Base-by-base conservation (phyloP, 2,329 filamentous ascomycete species). In the Fusarium concolor region DNA sequence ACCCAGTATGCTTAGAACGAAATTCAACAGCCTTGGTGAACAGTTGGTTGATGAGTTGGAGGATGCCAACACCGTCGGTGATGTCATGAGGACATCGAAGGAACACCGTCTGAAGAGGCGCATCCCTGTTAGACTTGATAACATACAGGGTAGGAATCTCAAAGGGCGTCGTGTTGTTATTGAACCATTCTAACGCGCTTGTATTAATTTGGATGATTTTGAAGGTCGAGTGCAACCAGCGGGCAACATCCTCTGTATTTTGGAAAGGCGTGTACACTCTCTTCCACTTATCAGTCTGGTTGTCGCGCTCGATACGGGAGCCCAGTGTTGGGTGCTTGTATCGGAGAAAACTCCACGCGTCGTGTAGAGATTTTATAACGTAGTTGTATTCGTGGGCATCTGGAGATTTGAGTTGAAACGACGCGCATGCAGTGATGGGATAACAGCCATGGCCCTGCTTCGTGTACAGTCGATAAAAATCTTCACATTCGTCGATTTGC, bases 341-440 rank as follows among this genome's bases (percentile, higher is more conserved):
- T 1, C 52, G 35, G 1, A 49, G n/a, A n/a, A 14, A 15, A 0
- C 1, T 22, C 53, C 56, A 59, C 3, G 52, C 28, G 17, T 38
- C 35, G 4, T 17, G 24, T 1, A 59, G 12, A 12, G 35, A 22
- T 0, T 14, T 17, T 9, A 29, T 18, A 2, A 15, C 22, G 11
- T 7, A 3, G 2, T 1, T 1, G 4, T 10, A 10, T 1, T 3
- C 8, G 3, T n/a, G 4, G 1, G 8, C 8, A 11, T 5, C 3
- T 4, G 2, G 18, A 15, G 15, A 2, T 2, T 43, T 38, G 22
- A n/a, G 3, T 2, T 26, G 22, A 4, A 59, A 58, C 0, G 22
- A 31, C 2, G 35, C 52, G 24, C 53, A 58, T 1, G 28, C 53
- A 11, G 35, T 59, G 10, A 59, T n/a, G 1, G 42, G 56, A 20